Percentiles rank a stretch among this genome's conserved stretches.
phyloP scores from a whole-genome alignment of 2,329 filamentous ascomycete species.

The Colletotrichum camelliae region DNA sequence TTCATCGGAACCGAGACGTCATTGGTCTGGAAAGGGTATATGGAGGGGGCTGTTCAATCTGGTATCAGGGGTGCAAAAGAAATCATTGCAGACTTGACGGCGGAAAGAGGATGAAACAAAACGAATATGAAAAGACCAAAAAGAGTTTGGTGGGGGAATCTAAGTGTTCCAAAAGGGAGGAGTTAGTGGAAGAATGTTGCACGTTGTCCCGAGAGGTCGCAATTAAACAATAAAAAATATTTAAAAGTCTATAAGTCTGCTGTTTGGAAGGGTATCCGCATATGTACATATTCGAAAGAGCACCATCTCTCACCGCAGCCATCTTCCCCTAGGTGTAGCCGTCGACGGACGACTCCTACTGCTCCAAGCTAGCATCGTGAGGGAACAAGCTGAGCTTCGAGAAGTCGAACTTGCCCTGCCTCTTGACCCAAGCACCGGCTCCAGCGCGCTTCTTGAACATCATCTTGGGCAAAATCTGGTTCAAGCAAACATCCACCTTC shows the following conservation, averaged over 20 bases:
- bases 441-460: conserved; percentile 11
- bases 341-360: not conserved
- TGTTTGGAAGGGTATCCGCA: not conserved
- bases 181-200: rapidly evolving
- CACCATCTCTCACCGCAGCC: not conserved
- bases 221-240: not conserved
- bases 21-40: not conserved
- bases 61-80: not conserved
- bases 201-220: rapidly evolving
- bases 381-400: conserved; percentile 1
- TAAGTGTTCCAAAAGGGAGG: not conserved
- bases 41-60: not conserved
- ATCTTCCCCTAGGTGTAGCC: not conserved
- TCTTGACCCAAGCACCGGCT: not conserved
- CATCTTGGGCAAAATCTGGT: not conserved
- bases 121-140: not conserved
- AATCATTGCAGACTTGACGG: not conserved
- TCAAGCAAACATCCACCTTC: conserved; percentile 13
- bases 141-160: rapidly evolving
- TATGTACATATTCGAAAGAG: not conserved
- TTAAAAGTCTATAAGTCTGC: not conserved
- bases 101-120: too few relatives aligned
- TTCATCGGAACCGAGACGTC: not conserved
- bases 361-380: not conserved
- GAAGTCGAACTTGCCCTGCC: not conserved